phyloP scores from a whole-genome alignment of 345 rosid species.

The Syzygium aromaticum region DNA sequence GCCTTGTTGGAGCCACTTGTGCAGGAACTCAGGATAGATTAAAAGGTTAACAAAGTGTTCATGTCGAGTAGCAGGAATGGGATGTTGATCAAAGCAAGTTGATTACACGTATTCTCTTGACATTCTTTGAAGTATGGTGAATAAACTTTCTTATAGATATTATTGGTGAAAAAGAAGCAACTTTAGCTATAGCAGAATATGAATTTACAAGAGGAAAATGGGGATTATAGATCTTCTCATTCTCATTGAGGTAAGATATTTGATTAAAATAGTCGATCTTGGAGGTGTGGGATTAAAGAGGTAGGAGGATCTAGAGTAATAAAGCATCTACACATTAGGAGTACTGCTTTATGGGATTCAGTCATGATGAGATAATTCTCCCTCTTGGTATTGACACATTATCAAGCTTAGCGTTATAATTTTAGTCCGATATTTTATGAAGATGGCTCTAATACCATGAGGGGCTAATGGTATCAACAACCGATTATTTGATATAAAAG shows the following conservation, averaged over 20 bases:
- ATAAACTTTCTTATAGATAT: neutral
- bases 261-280: neutral
- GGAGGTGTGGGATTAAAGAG: neutral
- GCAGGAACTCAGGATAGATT: neutral
- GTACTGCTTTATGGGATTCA: neutral
- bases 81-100: neutral
- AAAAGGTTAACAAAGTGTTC: neutral
- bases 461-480: neutral
- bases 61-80: neutral
- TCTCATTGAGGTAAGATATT: neutral
- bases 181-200: neutral
- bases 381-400: neutral
- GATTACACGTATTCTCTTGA: neutral
- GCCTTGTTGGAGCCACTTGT: neutral
- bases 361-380: neutral
- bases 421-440: neutral
- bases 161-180: neutral
- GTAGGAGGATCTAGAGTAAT: neutral
- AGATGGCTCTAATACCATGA: neutral
- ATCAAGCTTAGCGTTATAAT: neutral
- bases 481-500: neutral
- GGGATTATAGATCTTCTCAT: neutral
- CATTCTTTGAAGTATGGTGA: neutral
- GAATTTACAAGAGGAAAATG: neutral
- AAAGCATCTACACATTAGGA: neutral